Conservation (phyloP, 23 red algal species). For the Gracilaria vermiculophylla region DNA sequence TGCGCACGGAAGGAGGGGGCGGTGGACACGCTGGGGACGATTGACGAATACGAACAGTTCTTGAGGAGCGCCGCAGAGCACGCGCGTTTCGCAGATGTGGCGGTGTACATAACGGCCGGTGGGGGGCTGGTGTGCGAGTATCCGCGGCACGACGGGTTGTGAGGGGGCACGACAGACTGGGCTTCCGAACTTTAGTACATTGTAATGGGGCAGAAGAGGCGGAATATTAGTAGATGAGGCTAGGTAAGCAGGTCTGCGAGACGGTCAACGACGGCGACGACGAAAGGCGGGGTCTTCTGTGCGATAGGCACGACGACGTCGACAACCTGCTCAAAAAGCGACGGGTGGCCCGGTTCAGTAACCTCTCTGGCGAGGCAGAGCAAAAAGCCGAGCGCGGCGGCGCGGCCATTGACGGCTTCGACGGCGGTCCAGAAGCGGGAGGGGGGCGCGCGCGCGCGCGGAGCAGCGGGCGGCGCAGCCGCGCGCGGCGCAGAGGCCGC, state of each 20-base stretch:
- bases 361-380: slow-evolving; percentile 45
- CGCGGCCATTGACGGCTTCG: slow-evolving; percentile 45
- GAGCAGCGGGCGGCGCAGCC: neutral
- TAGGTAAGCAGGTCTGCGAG: slow-evolving; percentile 47
- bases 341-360: slow-evolving; percentile 50
- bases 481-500: neutral
- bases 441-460: neutral
- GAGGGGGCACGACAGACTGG: too few species aligned
- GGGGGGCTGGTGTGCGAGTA: too few species aligned
- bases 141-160: too few species aligned
- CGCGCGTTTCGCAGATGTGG: neutral
- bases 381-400: slow-evolving; percentile 51
- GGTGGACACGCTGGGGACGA: neutral
- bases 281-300: slow-evolving; percentile 51
- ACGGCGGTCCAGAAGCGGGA: slow-evolving; percentile 15
- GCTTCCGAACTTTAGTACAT: neutral
- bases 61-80: neutral
- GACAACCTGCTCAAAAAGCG: slow-evolving; percentile 51
- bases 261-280: slow-evolving; percentile 50
- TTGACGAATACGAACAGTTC: neutral
- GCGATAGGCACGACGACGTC: slow-evolving; percentile 65
- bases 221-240: slow-evolving; percentile 4
- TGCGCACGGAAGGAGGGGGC: neutral
- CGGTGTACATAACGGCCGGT: slow-evolving; percentile 13
- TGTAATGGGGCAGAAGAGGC: neutral